Percentiles rank a stretch among this genome's conserved stretches.
Evolutionary conservation across 2,329 filamentous ascomycete species (phyloP).

Genomic region (Cryphonectria carpinicola): DNA sequence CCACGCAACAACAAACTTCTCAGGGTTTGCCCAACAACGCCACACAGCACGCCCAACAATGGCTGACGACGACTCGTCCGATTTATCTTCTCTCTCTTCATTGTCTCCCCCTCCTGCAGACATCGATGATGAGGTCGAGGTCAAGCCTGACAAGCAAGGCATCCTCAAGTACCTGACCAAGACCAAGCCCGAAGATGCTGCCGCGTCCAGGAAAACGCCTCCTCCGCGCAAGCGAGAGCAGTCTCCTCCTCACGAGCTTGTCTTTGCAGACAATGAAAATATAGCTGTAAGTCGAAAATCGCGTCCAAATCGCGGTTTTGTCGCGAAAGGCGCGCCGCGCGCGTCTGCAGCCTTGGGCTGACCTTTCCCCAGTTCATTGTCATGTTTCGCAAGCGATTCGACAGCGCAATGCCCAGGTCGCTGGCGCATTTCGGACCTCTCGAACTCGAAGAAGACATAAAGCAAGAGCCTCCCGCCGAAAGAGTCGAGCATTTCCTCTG

Average conservation of each 20-base stretch:
- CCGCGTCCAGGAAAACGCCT: conserved; percentile 59
- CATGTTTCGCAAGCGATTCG: conserved; percentile 95
- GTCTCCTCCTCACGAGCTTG: conserved; percentile 88
- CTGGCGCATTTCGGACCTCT: conserved; percentile 90
- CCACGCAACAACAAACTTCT: conserved; percentile 29
- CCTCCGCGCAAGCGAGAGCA: conserved; percentile 78
- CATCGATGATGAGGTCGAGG: conserved; percentile 54
- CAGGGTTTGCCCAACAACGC: conserved; percentile 23
- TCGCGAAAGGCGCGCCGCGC: conserved; percentile 54
- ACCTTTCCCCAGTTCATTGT: conserved; percentile 78
- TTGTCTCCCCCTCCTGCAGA: conserved; percentile 56
- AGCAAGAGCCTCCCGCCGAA: conserved; percentile 77
- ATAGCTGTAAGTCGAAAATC: conserved; percentile 75
- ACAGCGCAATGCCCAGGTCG: conserved; percentile 85
- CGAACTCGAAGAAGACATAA: conserved; percentile 87
- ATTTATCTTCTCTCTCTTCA: conserved; percentile 59
- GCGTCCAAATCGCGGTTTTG: conserved; percentile 32
- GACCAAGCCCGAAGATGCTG: conserved; percentile 36
- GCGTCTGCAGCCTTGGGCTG: conserved; percentile 41
- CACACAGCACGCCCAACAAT: conserved; percentile 42
- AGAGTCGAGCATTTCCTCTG: conserved; percentile 88
- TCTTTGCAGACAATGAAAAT: conserved; percentile 86
- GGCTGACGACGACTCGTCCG: conserved; percentile 66
- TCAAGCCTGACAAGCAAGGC: conserved; percentile 54
- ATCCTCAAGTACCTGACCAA: conserved; percentile 70